phyloP scores from a whole-genome alignment of 495 filamentous ascomycete genomes.

The Hypoxylon intermedium region DNA sequence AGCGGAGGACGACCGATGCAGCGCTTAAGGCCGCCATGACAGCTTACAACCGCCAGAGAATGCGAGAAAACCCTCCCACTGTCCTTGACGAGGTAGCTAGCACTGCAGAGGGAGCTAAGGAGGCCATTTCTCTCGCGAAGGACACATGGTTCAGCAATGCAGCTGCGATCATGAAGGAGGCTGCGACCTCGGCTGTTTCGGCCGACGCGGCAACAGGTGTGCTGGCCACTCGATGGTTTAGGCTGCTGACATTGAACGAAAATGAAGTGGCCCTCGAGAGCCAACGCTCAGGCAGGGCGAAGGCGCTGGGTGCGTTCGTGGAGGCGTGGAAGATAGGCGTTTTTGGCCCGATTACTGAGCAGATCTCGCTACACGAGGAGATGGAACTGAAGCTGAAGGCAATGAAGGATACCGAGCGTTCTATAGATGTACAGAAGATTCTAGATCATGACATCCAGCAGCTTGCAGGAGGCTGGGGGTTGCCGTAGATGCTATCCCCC shows the following conservation, averaged over 20 bases:
- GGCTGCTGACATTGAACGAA: conserved; percentile 48
- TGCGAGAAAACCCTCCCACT: conserved; percentile 41
- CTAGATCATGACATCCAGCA: conserved; percentile 32
- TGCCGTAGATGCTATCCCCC: no score
- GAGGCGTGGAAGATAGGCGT: conserved; percentile 41
- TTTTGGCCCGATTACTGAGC: conserved; percentile 31
- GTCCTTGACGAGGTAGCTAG: conserved; percentile 45
- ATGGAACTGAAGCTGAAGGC: conserved; percentile 34
- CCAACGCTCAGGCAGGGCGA: conserved; percentile 49
- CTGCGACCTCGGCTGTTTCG: conserved; percentile 2
- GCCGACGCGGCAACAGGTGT: conserved; percentile 9
- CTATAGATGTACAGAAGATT: conserved; percentile 51
- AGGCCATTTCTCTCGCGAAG: conserved; percentile 33
- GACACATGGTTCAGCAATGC: conserved; percentile 36
- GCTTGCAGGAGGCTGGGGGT: conserved; percentile 1
- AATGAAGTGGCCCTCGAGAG: conserved; percentile 46
- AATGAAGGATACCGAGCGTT: conserved; percentile 48
- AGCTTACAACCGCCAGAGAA: conserved; percentile 50
- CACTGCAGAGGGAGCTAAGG: conserved; percentile 25
- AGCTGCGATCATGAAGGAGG: conserved; percentile 28
- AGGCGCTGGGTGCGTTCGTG: conserved; percentile 44
- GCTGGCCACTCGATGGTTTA: conserved; percentile 46
- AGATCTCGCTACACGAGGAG: conserved; percentile 20
- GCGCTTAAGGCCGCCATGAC: conserved; percentile 50
- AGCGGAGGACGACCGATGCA: conserved; percentile 48